Evolutionary conservation across 2,329 filamentous ascomycete species (phyloP).

Genomic region (Sphaerulina musiva): DNA sequence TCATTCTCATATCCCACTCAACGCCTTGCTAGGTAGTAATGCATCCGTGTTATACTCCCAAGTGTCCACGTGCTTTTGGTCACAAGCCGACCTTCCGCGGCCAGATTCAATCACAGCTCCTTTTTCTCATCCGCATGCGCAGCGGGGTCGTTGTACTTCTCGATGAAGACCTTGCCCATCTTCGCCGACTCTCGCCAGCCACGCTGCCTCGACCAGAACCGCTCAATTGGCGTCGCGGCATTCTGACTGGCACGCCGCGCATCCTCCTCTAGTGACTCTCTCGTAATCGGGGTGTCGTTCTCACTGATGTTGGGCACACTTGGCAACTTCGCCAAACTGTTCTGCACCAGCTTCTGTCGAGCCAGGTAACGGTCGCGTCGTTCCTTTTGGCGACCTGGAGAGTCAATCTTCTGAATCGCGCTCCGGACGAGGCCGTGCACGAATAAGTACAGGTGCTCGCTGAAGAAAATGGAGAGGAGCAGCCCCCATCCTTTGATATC

Average conservation of each 20-base stretch:
- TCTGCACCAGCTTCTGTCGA: slow-evolving; percentile 70
- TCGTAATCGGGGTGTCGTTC: slow-evolving; percentile 55
- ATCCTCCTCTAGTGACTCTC: slow-evolving; percentile 57
- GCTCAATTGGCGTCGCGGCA: slow-evolving; percentile 40
- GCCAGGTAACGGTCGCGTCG: slow-evolving; percentile 72
- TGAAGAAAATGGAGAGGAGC: slow-evolving; percentile 72
- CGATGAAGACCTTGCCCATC: slow-evolving; percentile 48
- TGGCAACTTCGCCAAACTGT: slow-evolving; percentile 52
- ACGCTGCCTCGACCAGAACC: slow-evolving; percentile 49
- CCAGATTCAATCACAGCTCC: slow-evolving; percentile 24
- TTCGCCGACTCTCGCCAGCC: slow-evolving; percentile 47
- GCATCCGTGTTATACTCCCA: not conserved
- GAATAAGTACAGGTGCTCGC: slow-evolving; percentile 83
- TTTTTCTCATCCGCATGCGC: slow-evolving; percentile 28
- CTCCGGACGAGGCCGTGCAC: slow-evolving; percentile 66
- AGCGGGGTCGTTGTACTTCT: slow-evolving; percentile 31
- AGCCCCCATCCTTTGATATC: slow-evolving; percentile 74
- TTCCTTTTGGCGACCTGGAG: slow-evolving; percentile 78
- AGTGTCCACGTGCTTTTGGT: not conserved
- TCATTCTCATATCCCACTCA: no score
- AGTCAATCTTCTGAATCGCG: slow-evolving; percentile 73
- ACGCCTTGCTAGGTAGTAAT: not conserved
- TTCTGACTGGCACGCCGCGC: slow-evolving; percentile 38
- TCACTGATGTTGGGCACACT: slow-evolving; percentile 45
- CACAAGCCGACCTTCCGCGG: not conserved